Conservation (phyloP, 169 alveolate species). For the Plasmodium cynomolgi region DNA sequence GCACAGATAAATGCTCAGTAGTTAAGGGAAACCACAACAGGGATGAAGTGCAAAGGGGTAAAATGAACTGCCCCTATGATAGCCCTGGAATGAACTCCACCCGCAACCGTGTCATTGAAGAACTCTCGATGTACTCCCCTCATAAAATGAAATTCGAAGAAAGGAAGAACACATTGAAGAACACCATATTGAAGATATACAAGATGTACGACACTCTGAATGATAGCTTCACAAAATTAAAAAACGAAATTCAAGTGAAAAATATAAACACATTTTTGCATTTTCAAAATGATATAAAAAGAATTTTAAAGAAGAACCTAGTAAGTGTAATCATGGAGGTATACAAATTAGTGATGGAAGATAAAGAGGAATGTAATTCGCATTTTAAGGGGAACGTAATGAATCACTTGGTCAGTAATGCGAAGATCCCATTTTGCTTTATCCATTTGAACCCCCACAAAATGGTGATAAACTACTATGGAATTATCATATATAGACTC, state of each 20-base stretch:
- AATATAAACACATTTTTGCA: constrained; percentile 7
- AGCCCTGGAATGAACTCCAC: background rate
- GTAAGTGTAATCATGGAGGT: background rate
- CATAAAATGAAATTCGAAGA: background rate
- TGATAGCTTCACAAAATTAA: constrained; percentile 1
- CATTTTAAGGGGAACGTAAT: constrained; percentile 10
- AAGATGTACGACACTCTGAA: constrained; percentile 24
- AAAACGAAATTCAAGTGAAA: constrained; percentile 22
- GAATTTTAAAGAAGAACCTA: background rate
- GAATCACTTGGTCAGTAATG: constrained; percentile 13
- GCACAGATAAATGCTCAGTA: background rate
- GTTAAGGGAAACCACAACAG: background rate
- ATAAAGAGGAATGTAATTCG: constrained; percentile 1
- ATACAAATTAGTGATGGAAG: constrained; percentile 32
- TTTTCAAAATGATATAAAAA: constrained; percentile 25
- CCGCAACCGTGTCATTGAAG: background rate
- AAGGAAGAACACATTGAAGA: background rate
- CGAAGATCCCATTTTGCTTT: constrained; percentile 27
- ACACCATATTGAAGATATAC: constrained; percentile 3
- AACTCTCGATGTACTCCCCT: background rate
- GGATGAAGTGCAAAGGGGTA: background rate
- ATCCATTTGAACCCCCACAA: constrained; percentile 51
- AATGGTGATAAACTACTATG: constrained; percentile 39
- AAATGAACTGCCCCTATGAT: too few relatives aligned
- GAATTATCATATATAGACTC: constrained; percentile 34